Evolutionary conservation across 2,329 filamentous ascomycete species (phyloP).

Genomic region (Coleophoma crateriformis): DNA sequence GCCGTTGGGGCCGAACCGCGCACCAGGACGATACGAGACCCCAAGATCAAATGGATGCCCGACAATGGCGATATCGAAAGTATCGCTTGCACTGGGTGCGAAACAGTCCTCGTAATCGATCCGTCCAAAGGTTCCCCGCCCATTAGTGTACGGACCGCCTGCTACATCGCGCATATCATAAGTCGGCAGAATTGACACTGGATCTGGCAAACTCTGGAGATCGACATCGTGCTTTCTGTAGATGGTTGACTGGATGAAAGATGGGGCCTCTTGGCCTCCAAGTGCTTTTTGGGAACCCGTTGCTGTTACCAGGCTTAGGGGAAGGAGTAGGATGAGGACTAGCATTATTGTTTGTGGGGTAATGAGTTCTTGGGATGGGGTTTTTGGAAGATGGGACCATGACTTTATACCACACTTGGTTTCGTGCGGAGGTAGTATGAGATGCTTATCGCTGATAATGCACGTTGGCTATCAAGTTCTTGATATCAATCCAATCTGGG

Average conservation of each 20-base stretch:
- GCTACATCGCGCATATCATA: constrained; percentile 9
- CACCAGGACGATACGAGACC: constrained; percentile 22
- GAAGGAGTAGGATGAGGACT: no score
- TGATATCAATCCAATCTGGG: no score
- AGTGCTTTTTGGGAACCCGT: background rate
- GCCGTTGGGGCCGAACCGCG: constrained; percentile 24
- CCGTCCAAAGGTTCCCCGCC: constrained; percentile 21
- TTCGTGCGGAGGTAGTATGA: no score
- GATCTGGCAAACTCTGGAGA: background rate
- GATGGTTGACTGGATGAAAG: constrained; percentile 16
- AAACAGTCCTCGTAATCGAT: constrained; percentile 21
- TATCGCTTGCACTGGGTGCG: constrained; percentile 11
- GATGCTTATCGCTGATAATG: no score
- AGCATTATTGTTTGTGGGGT: no score
- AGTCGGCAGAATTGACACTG: constrained; percentile 14
- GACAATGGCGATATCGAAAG: constrained; percentile 25
- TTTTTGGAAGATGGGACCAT: no score
- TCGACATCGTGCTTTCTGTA: constrained; percentile 4
- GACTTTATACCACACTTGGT: no score
- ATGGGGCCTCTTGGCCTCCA: background rate
- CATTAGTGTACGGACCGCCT: constrained; percentile 2
- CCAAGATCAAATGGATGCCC: constrained; percentile 25
- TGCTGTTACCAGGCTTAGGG: background rate
- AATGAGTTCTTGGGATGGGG: no score
- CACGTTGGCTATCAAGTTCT: no score